Evolutionary conservation across 148 eudicot species (phyloP).

Genomic region (Chenopodium suecicum): DNA sequence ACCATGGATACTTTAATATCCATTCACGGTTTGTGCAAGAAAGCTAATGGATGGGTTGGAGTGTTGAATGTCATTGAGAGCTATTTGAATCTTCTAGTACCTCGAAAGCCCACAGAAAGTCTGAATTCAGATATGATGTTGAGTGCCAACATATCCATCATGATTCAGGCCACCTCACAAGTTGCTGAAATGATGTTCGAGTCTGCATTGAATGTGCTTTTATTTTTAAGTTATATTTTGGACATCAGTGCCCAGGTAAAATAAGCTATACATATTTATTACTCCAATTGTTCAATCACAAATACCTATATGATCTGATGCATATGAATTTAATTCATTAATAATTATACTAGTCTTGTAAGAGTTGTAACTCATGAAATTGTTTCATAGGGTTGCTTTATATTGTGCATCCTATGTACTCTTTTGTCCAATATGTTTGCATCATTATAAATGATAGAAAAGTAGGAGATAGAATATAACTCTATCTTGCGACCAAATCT

Average conservation of each 20-base stretch:
- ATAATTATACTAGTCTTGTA: neutral
- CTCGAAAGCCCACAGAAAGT: slow-evolving; percentile 52
- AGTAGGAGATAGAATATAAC: no score
- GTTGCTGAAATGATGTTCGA: slow-evolving; percentile 83
- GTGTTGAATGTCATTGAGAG: slow-evolving; percentile 69
- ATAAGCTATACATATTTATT: slow-evolving; percentile 3
- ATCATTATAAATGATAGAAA: no score
- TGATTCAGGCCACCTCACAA: slow-evolving; percentile 84
- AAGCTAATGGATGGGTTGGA: slow-evolving; percentile 69
- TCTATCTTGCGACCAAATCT: no score
- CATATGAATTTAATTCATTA: neutral
- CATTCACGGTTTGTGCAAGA: slow-evolving; percentile 55
- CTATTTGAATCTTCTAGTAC: slow-evolving; percentile 76
- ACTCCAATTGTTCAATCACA: neutral
- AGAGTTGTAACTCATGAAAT: neutral
- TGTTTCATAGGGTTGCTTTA: neutral
- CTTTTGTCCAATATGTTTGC: neutral
- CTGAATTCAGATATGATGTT: slow-evolving; percentile 45
- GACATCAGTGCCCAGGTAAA: slow-evolving; percentile 86
- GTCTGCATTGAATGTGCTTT: slow-evolving; percentile 72
- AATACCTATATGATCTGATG: neutral
- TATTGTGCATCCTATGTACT: neutral
- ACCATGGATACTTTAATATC: slow-evolving; percentile 66
- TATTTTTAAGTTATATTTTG: slow-evolving; percentile 71
- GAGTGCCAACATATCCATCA: slow-evolving; percentile 43